Base-by-base conservation (phyloP, 2,329 filamentous ascomycete genomes). In the Penicillium sp. region DNA sequence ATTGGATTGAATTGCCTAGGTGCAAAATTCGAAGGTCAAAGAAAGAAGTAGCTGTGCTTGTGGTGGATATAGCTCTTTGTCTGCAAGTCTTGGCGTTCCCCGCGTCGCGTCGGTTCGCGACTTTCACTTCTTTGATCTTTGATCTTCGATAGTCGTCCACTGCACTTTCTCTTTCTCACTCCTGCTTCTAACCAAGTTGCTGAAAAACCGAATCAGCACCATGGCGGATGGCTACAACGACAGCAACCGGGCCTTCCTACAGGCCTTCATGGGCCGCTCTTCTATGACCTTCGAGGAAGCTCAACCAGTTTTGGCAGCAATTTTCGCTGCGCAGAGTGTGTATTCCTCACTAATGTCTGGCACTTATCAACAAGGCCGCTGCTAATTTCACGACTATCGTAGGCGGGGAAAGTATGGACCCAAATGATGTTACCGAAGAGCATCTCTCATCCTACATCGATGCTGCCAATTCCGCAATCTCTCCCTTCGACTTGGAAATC, bases 401-500 rank as follows among this genome's bases (percentile, higher is more conserved):
- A 82, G 82, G 81, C 49, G 66, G 78, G 43, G 73, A 78, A 60
- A 72, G 79, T 45, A 74, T 84, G 48, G 75, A 81, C 4, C 74
- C 84, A 9, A 82, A 85, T 51, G 84, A 92, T 60, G 80, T 98
- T 37, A 88, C 86, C 0, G 76, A 85, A 60, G 84, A 87, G 16
- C 84, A 89, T 55, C 84, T 98, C 63, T 78, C 83, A 23, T 81
- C 84, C 10, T 91, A 89, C 72, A 81, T 98, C 56, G 78, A 85
- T 52, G 83, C 83, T 23, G 86, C 92, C 29, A 92, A 93, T 66
- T 80, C 84, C 44, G 86, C 86, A 23, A 84, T 96, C 48, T 90
- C 89, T 0, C 82, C 85, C 9, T 91, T 96, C 70, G 93, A 98
- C 77, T 87, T 92, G 64, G 93, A 97, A 73, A 92, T 99, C 69